Evolutionary conservation across 2,329 filamentous ascomycete genomes (phyloP), one percentile per base, ranked within the genome.

Genomic region (Elsinoe necatrix): DNA sequence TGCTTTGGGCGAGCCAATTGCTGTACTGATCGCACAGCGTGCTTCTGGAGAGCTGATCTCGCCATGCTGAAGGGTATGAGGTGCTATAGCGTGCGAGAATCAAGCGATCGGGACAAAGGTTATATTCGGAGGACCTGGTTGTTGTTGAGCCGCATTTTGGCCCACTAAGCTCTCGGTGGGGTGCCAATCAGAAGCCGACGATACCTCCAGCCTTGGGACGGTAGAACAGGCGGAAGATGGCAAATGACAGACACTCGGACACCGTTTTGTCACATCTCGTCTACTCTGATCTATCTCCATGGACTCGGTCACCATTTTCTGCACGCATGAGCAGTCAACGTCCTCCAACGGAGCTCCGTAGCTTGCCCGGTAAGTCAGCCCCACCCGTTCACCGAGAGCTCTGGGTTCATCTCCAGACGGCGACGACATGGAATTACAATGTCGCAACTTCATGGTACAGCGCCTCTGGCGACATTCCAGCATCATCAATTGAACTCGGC

Each of bases 1-100:
- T 39, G 35, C 27, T 61, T 52, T 25, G 60, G 48, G 52, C 61
- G 59, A n/a, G 52, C 21, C 51, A 61, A 31, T 42, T 59, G 57
- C 56, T 57, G 56, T 42, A 59, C 25, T 20, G 59, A 61, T 34
- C 57, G 57, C 34, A 54, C 56, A 41, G 56, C 59, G 45, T 48
- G 51, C 42, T 48, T 56, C 18, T 42, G 39, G 21, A 56, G 14
- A 21, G 41, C 29, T 39, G 54, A 56, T 12, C 41, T 18, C 29
- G 41, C 54, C 54, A 56, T 56, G 27, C 14, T n/a, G 5, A 16
- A 16, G 29, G 23, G 25, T 34, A 11, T 21, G 14, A 2, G n/a
- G 25, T 16, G 16, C 9, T 14, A 31, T 12, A 27, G 14, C 5
- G 34, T 3, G 34, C 34, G 27, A 21, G 14, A 16, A 34, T 20